phyloP scores from a whole-genome alignment of 2,329 filamentous ascomycete genomes.

The Grosmannia serpens region DNA sequence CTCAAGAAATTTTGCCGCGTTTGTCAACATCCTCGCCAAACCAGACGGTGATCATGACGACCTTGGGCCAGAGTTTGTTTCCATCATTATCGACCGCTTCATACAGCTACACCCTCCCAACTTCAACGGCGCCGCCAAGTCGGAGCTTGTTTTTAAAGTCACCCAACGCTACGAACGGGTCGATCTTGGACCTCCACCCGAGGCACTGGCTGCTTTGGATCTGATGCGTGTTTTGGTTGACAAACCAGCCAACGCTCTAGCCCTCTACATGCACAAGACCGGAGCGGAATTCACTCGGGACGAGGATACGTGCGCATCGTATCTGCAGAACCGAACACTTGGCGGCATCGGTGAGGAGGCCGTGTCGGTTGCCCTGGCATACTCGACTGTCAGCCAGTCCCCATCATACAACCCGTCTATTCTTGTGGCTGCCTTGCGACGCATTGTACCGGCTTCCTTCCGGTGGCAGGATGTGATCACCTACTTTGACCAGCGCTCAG shows the following conservation, averaged over 20 bases:
- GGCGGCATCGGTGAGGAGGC: constrained; percentile 65
- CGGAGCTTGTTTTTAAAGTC: constrained; percentile 56
- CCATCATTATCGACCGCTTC: constrained; percentile 72
- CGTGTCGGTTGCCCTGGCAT: constrained; percentile 67
- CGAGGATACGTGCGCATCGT: constrained; percentile 50
- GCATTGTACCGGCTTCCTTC: constrained; percentile 53
- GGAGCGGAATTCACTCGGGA: constrained; percentile 67
- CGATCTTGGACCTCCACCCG: constrained; percentile 54
- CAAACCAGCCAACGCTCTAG: constrained; percentile 43
- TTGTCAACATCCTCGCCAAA: constrained; percentile 64
- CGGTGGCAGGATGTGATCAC: constrained; percentile 61
- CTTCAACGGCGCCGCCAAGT: constrained; percentile 65
- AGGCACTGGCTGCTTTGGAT: constrained; percentile 60
- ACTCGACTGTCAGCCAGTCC: constrained; percentile 46
- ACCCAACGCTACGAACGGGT: constrained; percentile 55
- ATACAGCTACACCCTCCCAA: constrained; percentile 77
- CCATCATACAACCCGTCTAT: constrained; percentile 39
- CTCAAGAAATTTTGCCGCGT: constrained; percentile 64
- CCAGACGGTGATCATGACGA: constrained; percentile 55
- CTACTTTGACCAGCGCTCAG: constrained; percentile 67
- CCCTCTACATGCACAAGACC: constrained; percentile 58
- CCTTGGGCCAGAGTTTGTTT: constrained; percentile 58
- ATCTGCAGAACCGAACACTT: constrained; percentile 40
- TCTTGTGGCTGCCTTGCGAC: constrained; percentile 50
- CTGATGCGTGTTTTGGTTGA: constrained; percentile 55